A percentile compares a stretch with the other conserved stretches of the same genome.
These are phyloP conservation scores for Cicer pinnatifidum DNA, from an alignment of 306 rosid genomes.

Conservation along the genomic window DNA sequence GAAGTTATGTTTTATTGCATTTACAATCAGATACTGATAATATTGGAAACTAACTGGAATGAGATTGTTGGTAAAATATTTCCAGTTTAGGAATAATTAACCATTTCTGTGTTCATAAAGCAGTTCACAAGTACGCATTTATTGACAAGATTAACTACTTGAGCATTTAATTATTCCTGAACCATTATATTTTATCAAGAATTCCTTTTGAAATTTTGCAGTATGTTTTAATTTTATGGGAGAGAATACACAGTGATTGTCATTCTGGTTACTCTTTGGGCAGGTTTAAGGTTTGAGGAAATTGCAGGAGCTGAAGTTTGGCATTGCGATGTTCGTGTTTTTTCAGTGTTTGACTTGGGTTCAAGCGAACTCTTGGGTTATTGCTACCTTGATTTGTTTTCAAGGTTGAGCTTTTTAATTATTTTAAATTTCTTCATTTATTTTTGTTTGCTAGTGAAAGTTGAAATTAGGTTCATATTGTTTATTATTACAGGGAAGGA, in stretches of 20 bases:
- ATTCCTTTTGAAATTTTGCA: background rate
- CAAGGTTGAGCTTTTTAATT: constrained; percentile 59
- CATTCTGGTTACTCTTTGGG: constrained; percentile 35
- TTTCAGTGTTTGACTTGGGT: constrained; percentile 74
- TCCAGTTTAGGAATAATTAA: constrained; percentile 25
- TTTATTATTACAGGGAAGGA: constrained; percentile 69
- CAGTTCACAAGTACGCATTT: constrained; percentile 8
- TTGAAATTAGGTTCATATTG: constrained; percentile 41
- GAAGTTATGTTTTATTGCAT: constrained; percentile 32
- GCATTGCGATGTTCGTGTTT: constrained; percentile 79
- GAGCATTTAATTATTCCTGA: constrained; percentile 21
- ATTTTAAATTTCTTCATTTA: constrained; percentile 14
- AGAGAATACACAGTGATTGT: constrained; percentile 21
- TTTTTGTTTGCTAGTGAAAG: constrained; percentile 38
- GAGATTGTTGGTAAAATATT: constrained; percentile 1
- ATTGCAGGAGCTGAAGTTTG: constrained; percentile 79
- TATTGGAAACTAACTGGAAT: constrained; percentile 35
- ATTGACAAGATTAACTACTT: background rate
- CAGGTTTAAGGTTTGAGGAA: constrained; percentile 91
- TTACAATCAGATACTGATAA: constrained; percentile 7
- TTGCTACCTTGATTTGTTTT: constrained; percentile 80
- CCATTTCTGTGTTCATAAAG: constrained; percentile 12
- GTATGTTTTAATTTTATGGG: constrained; percentile 2
- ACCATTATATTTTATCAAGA: background rate
- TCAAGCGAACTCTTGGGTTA: constrained; percentile 86